Conservation (phyloP, 139 green algal species). For the Chlorella sorokiniana region DNA sequence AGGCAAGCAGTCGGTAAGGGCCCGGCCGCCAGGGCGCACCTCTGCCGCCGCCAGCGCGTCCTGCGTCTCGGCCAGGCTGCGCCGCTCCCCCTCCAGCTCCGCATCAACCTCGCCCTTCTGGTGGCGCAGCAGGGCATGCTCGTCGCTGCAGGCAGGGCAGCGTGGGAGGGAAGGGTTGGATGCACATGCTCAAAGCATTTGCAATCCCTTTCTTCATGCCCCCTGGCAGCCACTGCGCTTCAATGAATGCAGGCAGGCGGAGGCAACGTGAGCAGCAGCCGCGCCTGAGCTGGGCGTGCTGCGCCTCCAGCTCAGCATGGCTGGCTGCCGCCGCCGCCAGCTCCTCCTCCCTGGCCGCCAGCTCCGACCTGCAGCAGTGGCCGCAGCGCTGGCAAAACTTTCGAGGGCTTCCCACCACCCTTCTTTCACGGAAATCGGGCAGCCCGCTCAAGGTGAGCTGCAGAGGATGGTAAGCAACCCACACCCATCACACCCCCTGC, state of each 20-base stretch:
- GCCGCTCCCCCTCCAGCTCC: conserved; percentile 16
- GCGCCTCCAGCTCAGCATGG: conserved; percentile 40
- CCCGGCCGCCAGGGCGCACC: conserved; percentile 19
- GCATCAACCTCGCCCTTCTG: conserved; percentile 35
- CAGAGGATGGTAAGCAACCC: no score
- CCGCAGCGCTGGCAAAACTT: no score
- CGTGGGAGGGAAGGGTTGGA: neutral
- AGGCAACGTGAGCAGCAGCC: no score
- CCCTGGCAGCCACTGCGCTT: neutral
- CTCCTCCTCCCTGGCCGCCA: conserved; percentile 40
- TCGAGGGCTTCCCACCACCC: no score
- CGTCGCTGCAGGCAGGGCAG: neutral
- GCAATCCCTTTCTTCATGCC: neutral
- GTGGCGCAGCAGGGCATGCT: conserved; percentile 28
- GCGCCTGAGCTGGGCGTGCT: conserved; percentile 41
- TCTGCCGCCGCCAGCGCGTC: conserved; percentile 33
- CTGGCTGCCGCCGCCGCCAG: conserved; percentile 47
- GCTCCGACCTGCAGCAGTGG: conserved; percentile 48
- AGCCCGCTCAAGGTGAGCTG: no score
- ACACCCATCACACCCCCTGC: neutral
- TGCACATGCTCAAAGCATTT: no score
- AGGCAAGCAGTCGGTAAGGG: neutral
- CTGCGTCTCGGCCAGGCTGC: neutral
- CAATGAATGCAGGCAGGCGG: no score
- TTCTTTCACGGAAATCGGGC: no score